Base-by-base conservation (phyloP, 352 stramenopile genomes). In the Phytopythium ostracodes region DNA sequence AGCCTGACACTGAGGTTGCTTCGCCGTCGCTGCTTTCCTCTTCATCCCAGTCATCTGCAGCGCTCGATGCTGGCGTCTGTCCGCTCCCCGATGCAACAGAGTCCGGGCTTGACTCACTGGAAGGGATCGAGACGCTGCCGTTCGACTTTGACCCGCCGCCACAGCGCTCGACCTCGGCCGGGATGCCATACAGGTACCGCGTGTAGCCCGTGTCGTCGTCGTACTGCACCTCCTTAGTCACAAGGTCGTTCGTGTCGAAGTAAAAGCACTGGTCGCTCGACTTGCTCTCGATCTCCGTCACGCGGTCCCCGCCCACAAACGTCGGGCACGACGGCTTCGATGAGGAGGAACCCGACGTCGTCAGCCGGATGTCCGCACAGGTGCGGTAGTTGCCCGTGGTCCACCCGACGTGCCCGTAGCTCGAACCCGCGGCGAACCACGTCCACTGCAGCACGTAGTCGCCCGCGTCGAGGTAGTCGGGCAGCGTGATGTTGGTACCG, bases 371-470 rank as follows among this genome's bases (percentile, higher is more conserved):
- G 24, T 88, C 76, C 2, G 78, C 78, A 22, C 76, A 88, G 8
- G 76, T 78, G 17, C 77, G 74, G 52, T 79, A 88, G 47, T 81
- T 73, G 4, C 61, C 63, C 53, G 76, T 73, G n/a, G 67, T 66
- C 76, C 73, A 85, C 12, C 69, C 74, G 38, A 84, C 67, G 57
- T 85, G 79, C 31, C 78, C 76, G 53, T 74, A 81, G 53, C 72
- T 84, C 46, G 71, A 82, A 24, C 78, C 78, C 14, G 66, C 76
- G 20, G 64, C 62, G 27, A 81, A 75, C 78, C 78, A 85, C 24
- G 73, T 72, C 78, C 75, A 85, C 60, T 88, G 78, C 54, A 88
- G 57, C 38, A 85, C 76, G 46, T 87, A 87, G 65, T 87, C 77
- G 4, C 77, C 77, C 31, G 72, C 62, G 15, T 62, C 54, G 1